Percentiles rank a stretch among this genome's conserved stretches.
Conservation (phyloP, 305 asterid species). For the Fraxinus velutina region DNA sequence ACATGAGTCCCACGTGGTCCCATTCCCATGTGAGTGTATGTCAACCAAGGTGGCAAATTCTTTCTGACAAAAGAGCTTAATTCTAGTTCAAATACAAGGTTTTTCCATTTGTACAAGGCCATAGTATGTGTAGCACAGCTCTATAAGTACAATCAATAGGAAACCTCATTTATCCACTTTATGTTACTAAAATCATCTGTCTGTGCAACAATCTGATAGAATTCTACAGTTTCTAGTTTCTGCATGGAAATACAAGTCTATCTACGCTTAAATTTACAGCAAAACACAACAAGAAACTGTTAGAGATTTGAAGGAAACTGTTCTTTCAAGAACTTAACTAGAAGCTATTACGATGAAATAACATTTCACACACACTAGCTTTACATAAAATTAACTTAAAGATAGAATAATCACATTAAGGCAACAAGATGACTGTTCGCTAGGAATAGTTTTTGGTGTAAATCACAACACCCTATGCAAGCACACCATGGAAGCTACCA, state of each 20-base stretch:
- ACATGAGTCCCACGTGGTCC: no score
- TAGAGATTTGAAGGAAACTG: neutral
- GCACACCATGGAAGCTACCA: neutral
- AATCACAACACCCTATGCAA: neutral
- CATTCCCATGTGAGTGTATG: no score
- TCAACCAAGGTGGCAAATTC: no score
- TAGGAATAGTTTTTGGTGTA: neutral
- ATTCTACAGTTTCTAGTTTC: neutral
- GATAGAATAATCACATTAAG: neutral
- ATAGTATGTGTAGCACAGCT: no score
- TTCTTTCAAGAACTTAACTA: neutral
- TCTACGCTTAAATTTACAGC: neutral
- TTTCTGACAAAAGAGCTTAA: no score
- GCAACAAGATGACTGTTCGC: neutral
- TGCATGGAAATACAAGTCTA: neutral
- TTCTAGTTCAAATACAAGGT: no score
- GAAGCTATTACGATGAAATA: neutral
- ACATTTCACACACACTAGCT: neutral
- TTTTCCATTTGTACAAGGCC: no score
- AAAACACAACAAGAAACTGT: neutral
- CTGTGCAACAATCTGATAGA: neutral
- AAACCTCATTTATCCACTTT: no score
- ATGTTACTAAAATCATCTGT: neutral
- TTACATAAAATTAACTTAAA: neutral
- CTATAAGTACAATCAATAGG: no score